Evolutionary conservation across 2,329 filamentous ascomycete species (phyloP).

Genomic region (Stagonosporopsis tanaceti): DNA sequence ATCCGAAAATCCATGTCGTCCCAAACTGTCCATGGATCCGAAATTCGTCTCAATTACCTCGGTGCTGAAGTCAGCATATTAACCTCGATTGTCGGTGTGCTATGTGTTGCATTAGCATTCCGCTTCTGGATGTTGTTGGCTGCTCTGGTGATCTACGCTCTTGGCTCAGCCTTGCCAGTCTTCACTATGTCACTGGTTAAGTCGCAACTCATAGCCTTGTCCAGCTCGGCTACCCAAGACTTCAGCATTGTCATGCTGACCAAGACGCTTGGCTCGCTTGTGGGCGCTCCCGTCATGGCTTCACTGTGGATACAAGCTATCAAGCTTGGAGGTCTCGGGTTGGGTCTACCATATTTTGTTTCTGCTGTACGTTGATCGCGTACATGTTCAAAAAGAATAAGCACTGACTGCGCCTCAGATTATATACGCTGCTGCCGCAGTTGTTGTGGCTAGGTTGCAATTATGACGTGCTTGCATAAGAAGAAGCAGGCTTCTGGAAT

Average conservation of each 20-base stretch:
- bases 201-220: conserved; percentile 40
- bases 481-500: background rate
- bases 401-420: background rate
- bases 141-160: conserved; percentile 48
- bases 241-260: conserved; percentile 51
- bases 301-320: conserved; percentile 49
- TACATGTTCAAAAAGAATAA: background rate
- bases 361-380: conserved; percentile 2
- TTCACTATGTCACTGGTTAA: conserved; percentile 51
- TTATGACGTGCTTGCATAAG: background rate
- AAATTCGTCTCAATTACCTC: conserved; percentile 41
- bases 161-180: conserved; percentile 50
- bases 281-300: conserved; percentile 49
- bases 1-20: conserved; percentile 40
- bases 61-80: conserved; percentile 43
- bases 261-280: conserved; percentile 46
- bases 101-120: conserved; percentile 43
- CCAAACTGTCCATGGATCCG: conserved; percentile 34
- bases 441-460: background rate
- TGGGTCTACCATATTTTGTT: conserved; percentile 47
- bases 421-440: background rate
- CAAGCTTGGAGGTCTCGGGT: conserved; percentile 37
- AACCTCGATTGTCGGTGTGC: conserved; percentile 45
- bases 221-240: conserved; percentile 41
- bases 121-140: conserved; percentile 44